Base-by-base conservation (phyloP, 805 yeast genomes). In the Diddensiella transvaalensis region DNA sequence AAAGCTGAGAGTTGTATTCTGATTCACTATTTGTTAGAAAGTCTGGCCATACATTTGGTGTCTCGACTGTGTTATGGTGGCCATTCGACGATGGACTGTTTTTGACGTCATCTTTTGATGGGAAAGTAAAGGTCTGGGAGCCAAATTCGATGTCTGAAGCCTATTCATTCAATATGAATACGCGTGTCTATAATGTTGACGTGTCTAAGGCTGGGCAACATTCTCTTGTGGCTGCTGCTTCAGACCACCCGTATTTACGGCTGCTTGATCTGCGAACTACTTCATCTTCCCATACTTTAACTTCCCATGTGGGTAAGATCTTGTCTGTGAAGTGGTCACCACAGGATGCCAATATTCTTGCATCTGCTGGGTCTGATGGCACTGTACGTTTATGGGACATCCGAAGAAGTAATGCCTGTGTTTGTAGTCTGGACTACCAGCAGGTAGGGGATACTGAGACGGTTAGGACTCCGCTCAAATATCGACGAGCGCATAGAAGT, bases 21-120 rank as follows among this genome's bases (percentile, higher is more conserved):
- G n/a, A n/a, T n/a, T n/a, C n/a, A n/a, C n/a, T n/a, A n/a, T n/a
- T n/a, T n/a, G n/a, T 10, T 35, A 35, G 38, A 21, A 54, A 55
- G 45, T 52, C 54, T 22, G 78, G 74, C 0, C 97, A 90, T 60
- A 63, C 68, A 17, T 87, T 74, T 62, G 96, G 96, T 0, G 73
- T 90, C 0, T 85, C 95, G 0, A 67, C 78, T 13, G 70, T 87
- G 0, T 72, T 75, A 57, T 90, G 97, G 97, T 91, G 96, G 91
- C 89, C 93, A 0, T 69, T 70, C 40, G 97, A 90, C 64, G 79
- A 82, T 29, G 96, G 96, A 1, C 74, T 90, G 82, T 89, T 88
- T 68, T 73, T 88, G 17, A 77, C 88, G 2, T 80, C 88, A 0
- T 87, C 96, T 0, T 87, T 81, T 63, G 97, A 90, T 64, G 79